Evolutionary conservation across 116 monocot species (phyloP).

Genomic region (Posidonia oceanica): DNA sequence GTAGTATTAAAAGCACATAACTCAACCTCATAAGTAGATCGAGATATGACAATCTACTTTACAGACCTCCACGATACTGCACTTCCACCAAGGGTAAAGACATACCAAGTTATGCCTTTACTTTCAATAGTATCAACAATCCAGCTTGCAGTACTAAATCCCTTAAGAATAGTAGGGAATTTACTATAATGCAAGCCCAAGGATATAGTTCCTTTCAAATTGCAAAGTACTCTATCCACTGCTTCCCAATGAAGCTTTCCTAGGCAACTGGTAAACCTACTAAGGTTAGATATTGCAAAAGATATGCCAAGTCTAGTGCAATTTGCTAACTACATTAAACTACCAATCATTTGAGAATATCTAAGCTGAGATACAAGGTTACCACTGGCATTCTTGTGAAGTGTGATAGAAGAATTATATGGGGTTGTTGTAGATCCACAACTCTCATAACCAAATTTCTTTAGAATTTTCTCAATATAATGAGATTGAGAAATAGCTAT

Average conservation of each 20-base stretch:
- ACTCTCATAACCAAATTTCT: not conserved
- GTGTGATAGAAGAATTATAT: not conserved
- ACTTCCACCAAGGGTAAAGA: too few relatives aligned
- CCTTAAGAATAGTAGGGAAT: too few relatives aligned
- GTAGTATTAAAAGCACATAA: too few relatives aligned
- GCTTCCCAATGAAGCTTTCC: not conserved
- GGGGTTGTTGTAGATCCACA: not conserved
- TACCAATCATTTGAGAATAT: not conserved
- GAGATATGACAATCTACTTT: too few relatives aligned
- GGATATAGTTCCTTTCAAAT: too few relatives aligned
- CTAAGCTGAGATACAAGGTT: not conserved
- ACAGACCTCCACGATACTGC: too few relatives aligned
- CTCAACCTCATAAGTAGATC: too few relatives aligned
- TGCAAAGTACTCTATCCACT: too few relatives aligned
- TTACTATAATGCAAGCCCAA: too few relatives aligned
- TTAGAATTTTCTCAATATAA: not conserved
- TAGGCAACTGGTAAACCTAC: not conserved
- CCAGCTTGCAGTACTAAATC: too few relatives aligned
- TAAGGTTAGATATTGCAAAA: not conserved
- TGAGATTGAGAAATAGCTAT: not conserved
- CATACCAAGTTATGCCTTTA: too few relatives aligned
- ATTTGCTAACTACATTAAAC: not conserved
- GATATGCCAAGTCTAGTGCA: not conserved
- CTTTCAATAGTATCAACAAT: too few relatives aligned
- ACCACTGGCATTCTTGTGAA: not conserved